Evolutionary conservation across 2,329 filamentous ascomycete genomes (phyloP), one percentile per base, ranked within the genome.

Genomic region (Metarhizium robertsii): DNA sequence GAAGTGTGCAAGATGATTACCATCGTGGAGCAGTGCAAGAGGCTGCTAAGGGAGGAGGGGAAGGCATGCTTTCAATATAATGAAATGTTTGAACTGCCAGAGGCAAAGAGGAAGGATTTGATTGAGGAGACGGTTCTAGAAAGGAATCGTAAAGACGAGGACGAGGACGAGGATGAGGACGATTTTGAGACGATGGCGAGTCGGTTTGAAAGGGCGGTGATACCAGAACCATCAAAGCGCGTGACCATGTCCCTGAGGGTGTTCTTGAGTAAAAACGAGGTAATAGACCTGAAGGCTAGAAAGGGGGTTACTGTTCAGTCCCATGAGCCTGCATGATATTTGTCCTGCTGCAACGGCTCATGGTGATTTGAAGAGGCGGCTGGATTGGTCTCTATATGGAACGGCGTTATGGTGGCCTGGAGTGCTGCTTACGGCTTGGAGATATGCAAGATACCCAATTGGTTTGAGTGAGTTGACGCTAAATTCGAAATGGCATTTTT

Each of bases 1-100:
- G 77, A 82, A 3, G 76, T 80, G 2, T 76, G 75, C 68, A 91
- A 90, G 68, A 73, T 89, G 62, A 80, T 89, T 61, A 85, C 80
- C 4, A 78, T 90, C 49, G 77, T 78, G 48, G 87, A 90, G 68
- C 83, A 87, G 42, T 77, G 76, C 55, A 86, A 86, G 67, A 72
- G 79, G 43, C 72, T 82, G 50, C 69, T 87, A 53, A 70, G 64
- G 36, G 73, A 75, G 52, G 68, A 72, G 45, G 74, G 73, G 3
- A 73, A 71, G 57, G 61, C 70, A 50, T 83, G 77, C 75, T 80
- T 71, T 57, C 81, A 82, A 65, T 84, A 81, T 66, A 84, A 84
- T 58, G 72, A 77, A 53, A 68, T 83, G 13, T 80, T 79, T 61
- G 75, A 79, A 58, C 69, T 76, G 18, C 71, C 71, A 30, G 69